A percentile compares a stretch with the other conserved stretches of the same genome.
phyloP scores from a whole-genome alignment of 1,139 yeast species.

The Hansenula sp. region DNA sequence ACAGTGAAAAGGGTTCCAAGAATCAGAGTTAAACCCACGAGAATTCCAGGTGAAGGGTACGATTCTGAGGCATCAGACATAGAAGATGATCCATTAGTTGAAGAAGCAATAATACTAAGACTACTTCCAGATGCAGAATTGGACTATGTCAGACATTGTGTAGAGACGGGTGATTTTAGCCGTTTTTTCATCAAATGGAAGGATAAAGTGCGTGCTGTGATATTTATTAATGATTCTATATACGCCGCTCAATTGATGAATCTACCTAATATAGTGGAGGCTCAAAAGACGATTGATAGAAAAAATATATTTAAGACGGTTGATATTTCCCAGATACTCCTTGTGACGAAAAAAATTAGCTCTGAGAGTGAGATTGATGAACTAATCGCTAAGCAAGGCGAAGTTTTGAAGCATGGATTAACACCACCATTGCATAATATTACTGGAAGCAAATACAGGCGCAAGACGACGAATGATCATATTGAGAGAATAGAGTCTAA shows the following conservation, averaged over 20 bases:
- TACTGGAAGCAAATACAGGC: conserved; percentile 48
- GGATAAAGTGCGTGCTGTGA: conserved; percentile 74
- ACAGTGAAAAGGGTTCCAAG: conserved; percentile 43
- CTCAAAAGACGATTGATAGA: conserved; percentile 84
- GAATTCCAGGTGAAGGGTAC: conserved; percentile 92
- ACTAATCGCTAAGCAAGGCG: conserved; percentile 29
- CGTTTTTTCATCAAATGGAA: conserved; percentile 77
- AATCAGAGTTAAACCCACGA: conserved; percentile 74
- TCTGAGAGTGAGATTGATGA: conserved; percentile 46
- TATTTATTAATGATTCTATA: conserved; percentile 43
- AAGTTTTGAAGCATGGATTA: conserved; percentile 45
- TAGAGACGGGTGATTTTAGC: conserved; percentile 75
- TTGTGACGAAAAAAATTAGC: conserved; percentile 64
- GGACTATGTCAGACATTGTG: conserved; percentile 74
- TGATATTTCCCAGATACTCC: conserved; percentile 81
- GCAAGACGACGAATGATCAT: conserved; percentile 45
- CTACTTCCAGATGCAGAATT: conserved; percentile 76
- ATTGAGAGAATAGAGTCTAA: conserved; percentile 67
- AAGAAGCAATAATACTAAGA: conserved; percentile 78
- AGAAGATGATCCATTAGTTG: conserved; percentile 91
- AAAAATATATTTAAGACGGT: conserved; percentile 85
- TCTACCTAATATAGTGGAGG: conserved; percentile 84
- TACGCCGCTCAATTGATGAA: conserved; percentile 88
- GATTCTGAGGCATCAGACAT: conserved; percentile 96
- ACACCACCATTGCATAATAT: conserved; percentile 69